Percentiles rank a stretch among this genome's conserved stretches.
Evolutionary conservation across 1,139 yeast species (phyloP).

Genomic region (Debaryomyces robertsiae): DNA sequence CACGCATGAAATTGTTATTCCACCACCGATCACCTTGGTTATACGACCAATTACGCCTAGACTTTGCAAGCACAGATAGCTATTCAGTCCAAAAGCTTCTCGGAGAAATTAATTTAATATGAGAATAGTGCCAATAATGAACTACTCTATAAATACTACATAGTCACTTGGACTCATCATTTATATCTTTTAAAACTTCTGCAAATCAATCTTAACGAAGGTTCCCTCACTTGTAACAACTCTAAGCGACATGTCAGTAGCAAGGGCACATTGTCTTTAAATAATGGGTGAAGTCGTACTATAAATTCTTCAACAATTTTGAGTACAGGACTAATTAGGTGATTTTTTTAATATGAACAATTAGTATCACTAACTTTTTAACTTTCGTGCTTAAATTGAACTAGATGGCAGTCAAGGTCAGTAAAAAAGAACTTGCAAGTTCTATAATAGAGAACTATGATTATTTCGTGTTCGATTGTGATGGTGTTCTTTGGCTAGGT

Average conservation of each 20-base stretch:
- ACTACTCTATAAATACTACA: constrained; percentile 7
- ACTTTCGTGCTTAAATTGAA: background rate
- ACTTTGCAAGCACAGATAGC: no score
- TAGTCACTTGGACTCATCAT: constrained; percentile 3
- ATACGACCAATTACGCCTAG: no score
- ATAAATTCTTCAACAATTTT: no score
- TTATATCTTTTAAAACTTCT: constrained; percentile 4
- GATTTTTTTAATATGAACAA: background rate
- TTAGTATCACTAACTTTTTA: background rate
- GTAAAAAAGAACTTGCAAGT: constrained; percentile 24
- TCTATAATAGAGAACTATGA: constrained; percentile 35
- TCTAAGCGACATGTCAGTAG: no score
- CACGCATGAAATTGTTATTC: no score
- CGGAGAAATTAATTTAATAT: no score
- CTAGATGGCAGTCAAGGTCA: constrained; percentile 25
- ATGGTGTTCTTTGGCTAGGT: constrained; percentile 53
- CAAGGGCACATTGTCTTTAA: no score
- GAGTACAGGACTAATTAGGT: no score
- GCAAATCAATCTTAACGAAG: constrained; percentile 5
- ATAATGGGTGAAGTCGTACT: no score
- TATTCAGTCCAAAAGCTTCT: no score
- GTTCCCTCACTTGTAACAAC: background rate
- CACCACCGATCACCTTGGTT: no score
- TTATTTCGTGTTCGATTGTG: constrained; percentile 49
- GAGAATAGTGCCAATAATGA: background rate